Evolutionary conservation across 2,329 filamentous ascomycete species (phyloP).

Genomic region (Xylaria sp.): DNA sequence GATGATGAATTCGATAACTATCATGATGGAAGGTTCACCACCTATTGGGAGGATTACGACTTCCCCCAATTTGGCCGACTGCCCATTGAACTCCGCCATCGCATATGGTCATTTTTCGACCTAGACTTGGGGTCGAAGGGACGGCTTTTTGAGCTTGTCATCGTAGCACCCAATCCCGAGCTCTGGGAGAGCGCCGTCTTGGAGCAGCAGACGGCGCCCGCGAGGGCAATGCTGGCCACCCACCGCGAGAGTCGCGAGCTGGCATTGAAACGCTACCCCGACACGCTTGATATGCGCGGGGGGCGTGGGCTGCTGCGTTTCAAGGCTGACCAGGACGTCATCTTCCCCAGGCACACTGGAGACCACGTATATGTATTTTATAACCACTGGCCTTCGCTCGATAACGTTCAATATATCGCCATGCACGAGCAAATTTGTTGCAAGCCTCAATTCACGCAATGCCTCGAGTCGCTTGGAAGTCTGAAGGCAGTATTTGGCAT

Average conservation of each 20-base stretch:
- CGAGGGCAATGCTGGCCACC: constrained; percentile 36
- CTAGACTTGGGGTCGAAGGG: constrained; percentile 33
- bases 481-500: constrained; percentile 26
- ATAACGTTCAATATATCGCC: too few relatives aligned
- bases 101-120: constrained; percentile 41
- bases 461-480: not conserved
- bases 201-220: constrained; percentile 34
- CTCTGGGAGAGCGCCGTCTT: constrained; percentile 27
- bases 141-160: constrained; percentile 31
- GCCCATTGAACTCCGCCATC: constrained; percentile 39
- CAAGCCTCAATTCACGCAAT: too few relatives aligned
- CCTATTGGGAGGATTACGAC: constrained; percentile 12
- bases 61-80: constrained; percentile 41
- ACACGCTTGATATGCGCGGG: constrained; percentile 29
- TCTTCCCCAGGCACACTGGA: constrained; percentile 21
- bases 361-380: not conserved
- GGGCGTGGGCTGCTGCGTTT: constrained; percentile 31
- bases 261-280: constrained; percentile 37
- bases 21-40: too few relatives aligned
- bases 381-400: too few relatives aligned
- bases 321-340: constrained; percentile 35
- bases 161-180: not conserved
- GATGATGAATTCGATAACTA: too few relatives aligned
- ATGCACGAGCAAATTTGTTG: too few relatives aligned
- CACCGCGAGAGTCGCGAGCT: constrained; percentile 38